Conservation (phyloP, 345 rosid genomes). For the Salix dunnii region DNA sequence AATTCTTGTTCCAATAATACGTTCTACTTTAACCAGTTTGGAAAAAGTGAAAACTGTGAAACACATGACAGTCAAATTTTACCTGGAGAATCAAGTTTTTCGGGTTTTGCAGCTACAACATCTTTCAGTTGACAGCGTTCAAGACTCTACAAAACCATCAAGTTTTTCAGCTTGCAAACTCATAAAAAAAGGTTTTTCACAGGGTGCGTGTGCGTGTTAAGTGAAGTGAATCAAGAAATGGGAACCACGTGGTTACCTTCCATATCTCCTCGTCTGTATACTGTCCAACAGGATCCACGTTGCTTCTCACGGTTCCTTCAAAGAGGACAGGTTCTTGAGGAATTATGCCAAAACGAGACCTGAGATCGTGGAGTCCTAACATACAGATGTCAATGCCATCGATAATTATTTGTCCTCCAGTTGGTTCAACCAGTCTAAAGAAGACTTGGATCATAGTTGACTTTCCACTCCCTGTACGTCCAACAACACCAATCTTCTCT, state of each 20-base stretch:
- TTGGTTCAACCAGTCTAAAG: constrained; percentile 87
- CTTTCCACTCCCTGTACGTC: constrained; percentile 95
- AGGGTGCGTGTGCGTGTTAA: no score
- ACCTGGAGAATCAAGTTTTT: constrained; percentile 80
- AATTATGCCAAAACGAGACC: constrained; percentile 90
- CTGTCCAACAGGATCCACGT: constrained; percentile 77
- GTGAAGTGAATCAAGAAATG: background rate
- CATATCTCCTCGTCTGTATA: constrained; percentile 85
- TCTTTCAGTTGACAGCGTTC: constrained; percentile 92
- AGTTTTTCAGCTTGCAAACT: background rate
- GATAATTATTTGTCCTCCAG: constrained; percentile 72
- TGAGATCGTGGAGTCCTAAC: constrained; percentile 84
- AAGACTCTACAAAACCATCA: constrained; percentile 48
- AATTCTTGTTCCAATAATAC: background rate
- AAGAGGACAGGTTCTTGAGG: constrained; percentile 97
- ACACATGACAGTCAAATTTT: background rate
- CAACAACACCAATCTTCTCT: constrained; percentile 87
- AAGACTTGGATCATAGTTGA: constrained; percentile 86
- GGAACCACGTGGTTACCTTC: constrained; percentile 49
- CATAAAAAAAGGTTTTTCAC: background rate
- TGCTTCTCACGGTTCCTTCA: constrained; percentile 93
- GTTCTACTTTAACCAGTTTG: background rate
- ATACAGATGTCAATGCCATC: constrained; percentile 71
- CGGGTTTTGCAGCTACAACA: constrained; percentile 63
- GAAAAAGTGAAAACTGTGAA: background rate